Base-by-base conservation (phyloP, 73 alveolate species). In the Breviolum minutum region DNA sequence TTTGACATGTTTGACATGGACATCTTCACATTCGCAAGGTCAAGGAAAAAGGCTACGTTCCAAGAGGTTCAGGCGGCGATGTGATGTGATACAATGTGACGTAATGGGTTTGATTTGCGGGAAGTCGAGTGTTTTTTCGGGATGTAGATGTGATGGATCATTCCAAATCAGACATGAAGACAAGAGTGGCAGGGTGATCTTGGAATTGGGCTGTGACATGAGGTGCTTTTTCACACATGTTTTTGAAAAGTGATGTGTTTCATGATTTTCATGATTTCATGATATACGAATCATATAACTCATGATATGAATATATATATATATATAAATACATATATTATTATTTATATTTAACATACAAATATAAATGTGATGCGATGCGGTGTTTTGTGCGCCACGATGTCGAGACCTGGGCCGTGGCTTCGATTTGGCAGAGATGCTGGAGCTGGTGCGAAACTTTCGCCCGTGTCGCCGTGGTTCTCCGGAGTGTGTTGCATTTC, bases 371-470 rank as follows among this genome's bases (percentile, higher is more conserved):
- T 22, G 20, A 73, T 24, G n/a, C 12, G 1, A 13, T 24, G 20
- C 83, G 48, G 48, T 73, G n/a, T 19, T 68, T 22, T 4, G n/a
- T 71, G 81, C 13, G 13, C 81, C 30, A 0, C 81, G 81, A 71
- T 71, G 26, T 12, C 94, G 54, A 62, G 76, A 62, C 94, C 79
- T 85, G 79, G 76, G 79, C 61, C 94, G 94, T 60, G 96, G 96
- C 62, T 89, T 89, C 74, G 96, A 89, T 17, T 79, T 89, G 87
- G 96, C 96, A 40, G 96, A 89, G 71, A 69, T 89, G 87, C 82
- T 89, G 96, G 96, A 89, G 79, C 86, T 64, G 71, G 96, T 74
- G 61, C 48, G 19, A 40, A 82, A 27, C 8, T 12, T 7, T 63
- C 81, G 63, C 29, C 29, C 64, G 79, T 9, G 40, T 77, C 48